Base-by-base conservation (phyloP, 768 basidiomycete genomes). In the Amanita muscaria region DNA sequence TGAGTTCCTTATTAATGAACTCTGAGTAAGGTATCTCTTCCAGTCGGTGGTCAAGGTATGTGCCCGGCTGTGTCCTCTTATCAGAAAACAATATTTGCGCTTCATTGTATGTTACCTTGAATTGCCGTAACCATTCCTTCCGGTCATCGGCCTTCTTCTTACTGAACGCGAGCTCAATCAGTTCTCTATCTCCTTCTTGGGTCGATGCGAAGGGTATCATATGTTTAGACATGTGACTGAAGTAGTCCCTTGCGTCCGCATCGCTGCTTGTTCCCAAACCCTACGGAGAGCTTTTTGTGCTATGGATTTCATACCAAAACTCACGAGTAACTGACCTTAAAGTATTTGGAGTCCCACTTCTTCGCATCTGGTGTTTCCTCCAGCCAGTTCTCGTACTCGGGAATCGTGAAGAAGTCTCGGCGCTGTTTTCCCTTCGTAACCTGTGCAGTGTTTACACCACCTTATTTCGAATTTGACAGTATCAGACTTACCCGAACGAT, bases 61-160 rank as follows among this genome's bases (percentile, higher is more conserved):
- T 98, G 22, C 96, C 96, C 31, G 93, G 89, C 88, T 93, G 51
- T 27, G n/a, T 32, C 22, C 9, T 31, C 37, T 49, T 7, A 52
- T 41, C 30, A 39, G 44, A 41, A 15, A n/a, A 33, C n/a, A 48
- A 27, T 46, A 38, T 29, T 14, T 32, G 41, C 12, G 8, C 15
- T 32, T 38, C 9, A 6, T 16, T 8, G 25, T 25, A 32, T 4
- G 37, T 43, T 54, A 85, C 91, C 71, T 77, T 90, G 68, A 91
- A 94, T 49, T 89, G 83, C 18, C 96, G 76, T 10, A 99, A 67
- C 96, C 96, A 99, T 46, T 99, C 96, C 62, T 99, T 98, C 42
- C 96, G 83, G 2, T 97, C 92, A 48, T 99, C 96, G 0, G 92
- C 88, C 59, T 94, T 97, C 73, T 97, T 98, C 78, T 98, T 99